Evolutionary conservation across 2,329 filamentous ascomycete genomes (phyloP), one percentile per base, ranked within the genome.

Genomic region (Lasiodiplodia sp.): DNA sequence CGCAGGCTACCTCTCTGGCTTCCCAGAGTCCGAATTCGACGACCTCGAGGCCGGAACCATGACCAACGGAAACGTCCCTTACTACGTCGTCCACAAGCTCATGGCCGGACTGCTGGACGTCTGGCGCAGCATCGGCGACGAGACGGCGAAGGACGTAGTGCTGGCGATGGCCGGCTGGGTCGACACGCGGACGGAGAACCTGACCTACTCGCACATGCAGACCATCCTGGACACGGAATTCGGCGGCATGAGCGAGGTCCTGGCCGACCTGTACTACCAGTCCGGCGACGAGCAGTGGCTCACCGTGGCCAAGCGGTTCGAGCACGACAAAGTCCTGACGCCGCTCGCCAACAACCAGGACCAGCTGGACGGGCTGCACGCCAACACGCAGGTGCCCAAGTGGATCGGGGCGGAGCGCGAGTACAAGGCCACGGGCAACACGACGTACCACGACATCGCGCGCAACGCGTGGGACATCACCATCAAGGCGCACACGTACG

Each of bases 11-110:
- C 75, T 87, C 0, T 84, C 82, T 3, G 85, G 84, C 2, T 87
- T 86, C 38, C 84, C 85, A 0, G 85, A 87, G 70, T 84, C 83
- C 0, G 85, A 87, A 16, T 83, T 87, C 53, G 74, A 70, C 1
- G 77, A 76, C 0, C 74, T 87, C 0, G 84, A 86, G 67, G 73
- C 75, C 0, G 75, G 84, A 0, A 84, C 77, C 0, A 74, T 86
- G 14, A 79, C 40, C 64, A 84, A 82, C 52, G 84, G 84, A 34
- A 86, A 86, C 57, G 85, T 87, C 0, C 84, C 84, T 0, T 87
- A 86, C 74, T 87, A 87, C 69, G 81, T 82, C 25, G 78, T 87
- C n/a, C 85, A 87, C 75, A 87, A 87, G 76, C 85, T 83, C 1
- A 80, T 87, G 73, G 81, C 83, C 1, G 85, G 85, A 0, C 77